These are phyloP conservation scores for Aristolochia californica DNA, from an alignment of 164 flowering plant species.

Conservation along the genomic window DNA sequence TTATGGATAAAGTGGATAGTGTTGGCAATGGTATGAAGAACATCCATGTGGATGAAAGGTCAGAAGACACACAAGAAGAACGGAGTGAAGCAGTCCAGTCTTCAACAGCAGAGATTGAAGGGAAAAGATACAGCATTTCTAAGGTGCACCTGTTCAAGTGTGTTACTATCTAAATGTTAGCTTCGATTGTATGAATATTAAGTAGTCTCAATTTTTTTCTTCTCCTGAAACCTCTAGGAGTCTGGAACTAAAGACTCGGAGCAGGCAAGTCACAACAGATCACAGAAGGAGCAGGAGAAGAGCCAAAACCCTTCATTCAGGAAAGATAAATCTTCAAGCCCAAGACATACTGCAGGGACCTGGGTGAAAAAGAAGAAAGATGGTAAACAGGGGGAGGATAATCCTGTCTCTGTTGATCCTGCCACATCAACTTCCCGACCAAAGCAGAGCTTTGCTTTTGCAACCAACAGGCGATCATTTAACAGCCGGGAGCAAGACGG, in stretches of 20 bases:
- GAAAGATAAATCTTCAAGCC: conserved; percentile 27
- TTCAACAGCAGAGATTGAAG: conserved; percentile 12
- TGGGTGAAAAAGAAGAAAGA: conserved; percentile 31
- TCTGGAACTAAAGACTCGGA: conserved; percentile 18
- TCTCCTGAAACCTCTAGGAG: conserved; percentile 25
- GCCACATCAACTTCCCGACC: conserved; percentile 16
- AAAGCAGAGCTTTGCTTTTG: conserved; percentile 21
- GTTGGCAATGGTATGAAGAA: conserved; percentile 9
- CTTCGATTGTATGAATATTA: conserved; percentile 1
- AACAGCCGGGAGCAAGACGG: conserved; percentile 26
- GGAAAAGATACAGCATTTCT: conserved; percentile 18
- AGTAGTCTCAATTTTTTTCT: neutral
- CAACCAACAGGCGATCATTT: conserved; percentile 28
- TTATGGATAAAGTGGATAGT: conserved; percentile 16
- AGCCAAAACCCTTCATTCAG: conserved; percentile 15
- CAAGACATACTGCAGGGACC: conserved; percentile 19
- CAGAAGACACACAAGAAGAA: conserved; percentile 17
- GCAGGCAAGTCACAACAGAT: conserved; percentile 16
- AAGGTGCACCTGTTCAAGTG: conserved; percentile 18
- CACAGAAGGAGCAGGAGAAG: conserved; percentile 25
- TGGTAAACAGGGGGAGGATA: conserved; percentile 21
- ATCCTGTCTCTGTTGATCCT: conserved; percentile 35
- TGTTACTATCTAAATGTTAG: neutral
- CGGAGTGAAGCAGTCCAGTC: conserved; percentile 11
- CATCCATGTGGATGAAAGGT: conserved; percentile 14